Conservation (phyloP, 331 rosid species). For the Malus hybrid region DNA sequence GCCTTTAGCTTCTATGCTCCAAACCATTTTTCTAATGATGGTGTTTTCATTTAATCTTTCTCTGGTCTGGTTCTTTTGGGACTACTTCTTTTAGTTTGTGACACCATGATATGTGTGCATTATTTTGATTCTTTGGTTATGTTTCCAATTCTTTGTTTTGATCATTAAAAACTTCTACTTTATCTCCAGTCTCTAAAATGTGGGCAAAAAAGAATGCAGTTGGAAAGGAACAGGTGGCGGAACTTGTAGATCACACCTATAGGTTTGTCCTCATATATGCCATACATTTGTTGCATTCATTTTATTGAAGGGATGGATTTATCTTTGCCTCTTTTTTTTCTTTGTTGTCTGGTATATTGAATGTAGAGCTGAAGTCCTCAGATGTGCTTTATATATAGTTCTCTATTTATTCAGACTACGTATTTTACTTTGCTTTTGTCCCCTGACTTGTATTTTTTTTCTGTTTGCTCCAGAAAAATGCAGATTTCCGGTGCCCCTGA, state of each 20-base stretch:
- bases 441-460: slow-evolving; percentile 11
- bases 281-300: slow-evolving; percentile 2
- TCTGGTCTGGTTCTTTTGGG: not conserved
- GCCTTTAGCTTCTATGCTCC: not conserved
- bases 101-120: not conserved
- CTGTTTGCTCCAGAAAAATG: slow-evolving; percentile 55
- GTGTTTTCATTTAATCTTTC: not conserved
- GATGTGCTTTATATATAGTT: not conserved
- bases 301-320: not conserved
- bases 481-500: slow-evolving; percentile 78
- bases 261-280: slow-evolving; percentile 49
- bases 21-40: not conserved
- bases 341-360: not conserved
- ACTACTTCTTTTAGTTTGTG: not conserved
- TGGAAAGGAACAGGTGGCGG: slow-evolving; percentile 76
- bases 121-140: not conserved
- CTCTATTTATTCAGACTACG: not conserved
- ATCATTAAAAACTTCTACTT: no score
- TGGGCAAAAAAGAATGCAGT: slow-evolving; percentile 74
- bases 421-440: slow-evolving; percentile 2
- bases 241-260: slow-evolving; percentile 83
- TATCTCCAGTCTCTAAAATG: slow-evolving; percentile 50
- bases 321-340: not conserved
- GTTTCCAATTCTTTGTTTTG: slow-evolving; percentile 11
- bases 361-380: not conserved